Conservation (phyloP, 257 asterid species). For the Oldenlandia corymbosa region DNA sequence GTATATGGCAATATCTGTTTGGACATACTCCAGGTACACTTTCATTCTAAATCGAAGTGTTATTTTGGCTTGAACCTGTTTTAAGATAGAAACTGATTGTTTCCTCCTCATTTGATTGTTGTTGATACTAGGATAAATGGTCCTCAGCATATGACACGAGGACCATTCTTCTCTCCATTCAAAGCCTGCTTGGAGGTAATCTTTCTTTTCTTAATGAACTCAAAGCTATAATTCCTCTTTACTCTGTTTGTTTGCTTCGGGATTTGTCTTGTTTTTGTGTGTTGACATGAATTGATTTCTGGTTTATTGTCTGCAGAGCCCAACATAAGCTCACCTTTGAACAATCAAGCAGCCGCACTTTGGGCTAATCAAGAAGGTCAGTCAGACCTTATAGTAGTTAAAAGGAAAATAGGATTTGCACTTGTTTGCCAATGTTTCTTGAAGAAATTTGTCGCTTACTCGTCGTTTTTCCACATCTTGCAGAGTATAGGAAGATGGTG, state of each 20-base stretch:
- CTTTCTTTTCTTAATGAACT: no score
- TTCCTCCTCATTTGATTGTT: not conserved
- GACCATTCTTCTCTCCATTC: conserved; percentile 81
- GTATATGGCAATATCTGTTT: conserved; percentile 79
- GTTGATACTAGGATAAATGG: conserved; percentile 65
- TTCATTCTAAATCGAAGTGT: not conserved
- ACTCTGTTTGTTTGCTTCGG: no score
- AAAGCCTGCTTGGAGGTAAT: conserved; percentile 95
- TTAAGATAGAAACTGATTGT: not conserved
- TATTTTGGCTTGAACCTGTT: not conserved
- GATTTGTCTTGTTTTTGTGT: not conserved
- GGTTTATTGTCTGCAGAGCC: conserved; percentile 47
- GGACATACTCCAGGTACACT: conserved; percentile 79
- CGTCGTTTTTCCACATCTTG: not conserved
- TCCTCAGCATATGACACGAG: conserved; percentile 96
- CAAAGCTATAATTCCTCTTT: not conserved
- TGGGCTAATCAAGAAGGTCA: conserved; percentile 91
- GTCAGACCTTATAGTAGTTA: conserved; percentile 12
- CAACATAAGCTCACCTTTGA: conserved; percentile 85
- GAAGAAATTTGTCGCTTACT: not conserved
- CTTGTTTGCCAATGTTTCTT: not conserved
- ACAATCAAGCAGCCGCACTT: conserved; percentile 78
- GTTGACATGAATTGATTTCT: not conserved
- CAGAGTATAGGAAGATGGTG: conserved; percentile 44
- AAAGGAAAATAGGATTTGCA: not conserved